Percentiles rank a stretch among this genome's conserved stretches.
Conservation (phyloP, 2,329 filamentous ascomycete genomes). For the Orbilia oligospora region DNA sequence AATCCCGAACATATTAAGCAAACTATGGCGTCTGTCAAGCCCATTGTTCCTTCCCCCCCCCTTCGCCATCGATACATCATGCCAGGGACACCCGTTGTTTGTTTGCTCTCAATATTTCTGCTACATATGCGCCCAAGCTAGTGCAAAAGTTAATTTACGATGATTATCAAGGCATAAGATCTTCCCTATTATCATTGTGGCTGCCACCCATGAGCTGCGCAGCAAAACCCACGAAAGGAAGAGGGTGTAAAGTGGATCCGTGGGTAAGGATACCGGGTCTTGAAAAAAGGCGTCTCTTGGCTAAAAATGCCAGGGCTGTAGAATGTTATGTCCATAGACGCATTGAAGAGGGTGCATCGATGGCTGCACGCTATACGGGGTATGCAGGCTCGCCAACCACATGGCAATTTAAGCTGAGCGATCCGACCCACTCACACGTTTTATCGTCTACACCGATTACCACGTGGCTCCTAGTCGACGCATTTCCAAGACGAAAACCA, state of each 20-base stretch:
- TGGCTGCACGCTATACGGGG: conserved; percentile 41
- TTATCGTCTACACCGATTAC: conserved; percentile 31
- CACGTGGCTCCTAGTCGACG: conserved; percentile 44
- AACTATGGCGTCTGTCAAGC: conserved; percentile 55
- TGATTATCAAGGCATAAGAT: conserved; percentile 25
- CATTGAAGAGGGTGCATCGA: conserved; percentile 38
- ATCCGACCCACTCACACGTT: conserved; percentile 39
- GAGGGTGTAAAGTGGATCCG: conserved; percentile 26
- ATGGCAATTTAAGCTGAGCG: conserved; percentile 54
- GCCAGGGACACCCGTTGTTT: conserved; percentile 48
- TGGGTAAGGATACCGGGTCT: conserved; percentile 48
- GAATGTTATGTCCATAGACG: conserved; percentile 31
- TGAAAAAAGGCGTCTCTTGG: conserved; percentile 27
- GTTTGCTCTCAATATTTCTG: conserved; percentile 48
- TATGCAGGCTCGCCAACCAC: conserved; percentile 52
- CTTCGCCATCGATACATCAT: conserved; percentile 35
- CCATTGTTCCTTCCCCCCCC: conserved; percentile 10
- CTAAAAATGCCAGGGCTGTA: conserved; percentile 30
- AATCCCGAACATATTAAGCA: conserved; percentile 39
- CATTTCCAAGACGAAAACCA: conserved; percentile 38
- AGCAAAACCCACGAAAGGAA: neutral
- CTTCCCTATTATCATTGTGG: conserved; percentile 13
- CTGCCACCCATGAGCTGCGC: conserved; percentile 11
- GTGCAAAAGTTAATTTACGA: conserved; percentile 47
- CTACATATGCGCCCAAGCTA: conserved; percentile 44